A percentile compares a stretch with the other conserved stretches of the same genome.
Evolutionary conservation across 179 eudicot genomes (phyloP).

Genomic region (Heliamphora pulchella): DNA sequence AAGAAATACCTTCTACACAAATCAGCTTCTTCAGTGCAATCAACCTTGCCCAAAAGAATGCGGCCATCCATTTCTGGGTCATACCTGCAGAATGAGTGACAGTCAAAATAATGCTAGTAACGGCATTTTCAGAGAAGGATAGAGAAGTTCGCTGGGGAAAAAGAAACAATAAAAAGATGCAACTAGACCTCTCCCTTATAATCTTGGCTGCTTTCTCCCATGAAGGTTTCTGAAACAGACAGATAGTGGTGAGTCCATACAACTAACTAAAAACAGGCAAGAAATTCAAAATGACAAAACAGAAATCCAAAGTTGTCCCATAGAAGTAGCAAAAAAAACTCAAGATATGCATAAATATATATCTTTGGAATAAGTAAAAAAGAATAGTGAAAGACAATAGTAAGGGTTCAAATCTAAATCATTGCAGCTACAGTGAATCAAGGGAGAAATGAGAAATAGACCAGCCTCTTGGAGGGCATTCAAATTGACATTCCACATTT

Average conservation of each 20-base stretch:
- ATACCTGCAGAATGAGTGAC: constrained; percentile 34
- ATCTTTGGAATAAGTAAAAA: background rate
- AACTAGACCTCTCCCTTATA: constrained; percentile 61
- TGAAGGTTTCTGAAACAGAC: constrained; percentile 75
- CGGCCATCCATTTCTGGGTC: constrained; percentile 86
- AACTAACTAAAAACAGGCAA: too few relatives aligned
- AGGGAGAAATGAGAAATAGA: background rate
- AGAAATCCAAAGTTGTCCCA: background rate
- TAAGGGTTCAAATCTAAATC: background rate
- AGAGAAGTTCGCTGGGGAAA: background rate
- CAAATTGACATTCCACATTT: too few relatives aligned
- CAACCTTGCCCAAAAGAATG: constrained; percentile 75
- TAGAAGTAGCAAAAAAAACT: background rate
- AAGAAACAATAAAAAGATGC: background rate
- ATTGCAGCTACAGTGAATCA: background rate
- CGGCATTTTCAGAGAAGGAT: background rate
- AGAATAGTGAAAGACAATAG: background rate
- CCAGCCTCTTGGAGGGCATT: background rate
- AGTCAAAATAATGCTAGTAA: background rate
- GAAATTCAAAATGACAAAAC: background rate
- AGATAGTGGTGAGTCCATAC: background rate
- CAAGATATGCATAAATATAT: background rate
- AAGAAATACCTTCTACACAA: constrained; percentile 63
- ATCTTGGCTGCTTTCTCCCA: constrained; percentile 93
- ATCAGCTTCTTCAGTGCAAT: constrained; percentile 70